phyloP scores from a whole-genome alignment of 2,329 filamentous ascomycete genomes.

The Hypoxylon sp. region DNA sequence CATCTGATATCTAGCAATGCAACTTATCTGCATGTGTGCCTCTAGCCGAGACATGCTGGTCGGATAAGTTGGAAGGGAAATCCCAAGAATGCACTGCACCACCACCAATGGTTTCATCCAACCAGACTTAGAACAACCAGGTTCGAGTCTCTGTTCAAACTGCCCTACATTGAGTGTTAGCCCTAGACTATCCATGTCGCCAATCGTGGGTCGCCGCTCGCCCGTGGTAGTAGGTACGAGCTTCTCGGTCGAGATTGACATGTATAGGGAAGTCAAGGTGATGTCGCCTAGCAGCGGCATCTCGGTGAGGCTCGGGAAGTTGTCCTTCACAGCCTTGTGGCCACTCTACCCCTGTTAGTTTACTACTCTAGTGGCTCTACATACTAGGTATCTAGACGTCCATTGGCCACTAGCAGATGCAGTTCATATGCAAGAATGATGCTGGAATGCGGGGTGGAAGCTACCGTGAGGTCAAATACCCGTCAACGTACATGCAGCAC shows the following conservation, averaged over 20 bases:
- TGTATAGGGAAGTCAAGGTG: conserved; percentile 12
- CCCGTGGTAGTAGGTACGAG: conserved; percentile 15
- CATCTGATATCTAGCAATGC: conserved; percentile 50
- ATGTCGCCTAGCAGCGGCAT: conserved; percentile 35
- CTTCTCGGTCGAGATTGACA: conserved; percentile 1
- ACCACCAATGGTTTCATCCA: conserved; percentile 27
- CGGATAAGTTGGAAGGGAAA: conserved; percentile 34
- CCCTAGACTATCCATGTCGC: conserved; percentile 31
- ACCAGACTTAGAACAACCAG: conserved; percentile 30
- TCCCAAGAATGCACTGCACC: conserved; percentile 22
- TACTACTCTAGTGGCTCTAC: conserved; percentile 26
- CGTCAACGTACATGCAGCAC: conserved; percentile 37
- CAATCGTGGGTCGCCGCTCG: conserved; percentile 2
- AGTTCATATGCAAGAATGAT: conserved; percentile 40
- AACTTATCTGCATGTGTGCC: conserved; percentile 43
- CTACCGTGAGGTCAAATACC: conserved; percentile 43
- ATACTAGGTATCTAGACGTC: conserved; percentile 13
- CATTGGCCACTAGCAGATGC: conserved; percentile 43
- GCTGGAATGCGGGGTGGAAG: conserved; percentile 52
- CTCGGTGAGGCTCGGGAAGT: conserved; percentile 53
- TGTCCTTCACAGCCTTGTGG: conserved; percentile 45
- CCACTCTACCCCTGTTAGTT: conserved; percentile 37
- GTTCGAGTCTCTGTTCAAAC: conserved; percentile 24
- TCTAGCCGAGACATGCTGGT: conserved; percentile 27
- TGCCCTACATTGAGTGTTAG: conserved; percentile 22